These are phyloP conservation scores for Mycena vulgaris DNA, from an alignment of 768 basidiomycete species.

Conservation along the genomic window DNA sequence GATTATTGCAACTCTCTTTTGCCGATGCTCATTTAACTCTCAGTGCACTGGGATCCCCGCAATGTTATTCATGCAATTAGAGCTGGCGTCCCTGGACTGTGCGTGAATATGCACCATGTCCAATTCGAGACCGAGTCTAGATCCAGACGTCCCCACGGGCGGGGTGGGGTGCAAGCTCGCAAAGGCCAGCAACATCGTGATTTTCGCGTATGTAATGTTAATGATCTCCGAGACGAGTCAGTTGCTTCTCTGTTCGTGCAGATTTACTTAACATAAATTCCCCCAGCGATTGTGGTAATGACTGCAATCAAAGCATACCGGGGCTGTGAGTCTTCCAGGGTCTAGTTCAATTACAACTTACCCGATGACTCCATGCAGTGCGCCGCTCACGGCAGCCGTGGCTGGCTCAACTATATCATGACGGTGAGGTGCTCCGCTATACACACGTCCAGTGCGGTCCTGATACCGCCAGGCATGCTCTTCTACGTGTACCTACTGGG, in stretches of 20 bases:
- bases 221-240: conserved; percentile 57
- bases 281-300: conserved; percentile 54
- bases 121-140: background rate
- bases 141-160: conserved; percentile 39
- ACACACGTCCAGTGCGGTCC: background rate
- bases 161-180: conserved; percentile 50
- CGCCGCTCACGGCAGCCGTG: conserved; percentile 51
- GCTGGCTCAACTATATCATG: conserved; percentile 55
- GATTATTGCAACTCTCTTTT: background rate
- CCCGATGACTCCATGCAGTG: conserved; percentile 38
- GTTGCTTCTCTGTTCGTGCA: conserved; percentile 21
- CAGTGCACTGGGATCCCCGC: conserved; percentile 52
- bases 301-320: conserved; percentile 54
- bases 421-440: conserved; percentile 45
- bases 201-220: conserved; percentile 55
- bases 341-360: background rate
- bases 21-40: background rate
- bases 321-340: conserved; percentile 51
- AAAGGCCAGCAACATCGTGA: conserved; percentile 53
- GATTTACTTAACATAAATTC: background rate
- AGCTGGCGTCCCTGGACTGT: conserved; percentile 55
- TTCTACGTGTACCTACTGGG: conserved; percentile 58
- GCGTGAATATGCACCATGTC: conserved; percentile 12
- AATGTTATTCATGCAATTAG: conserved; percentile 49
- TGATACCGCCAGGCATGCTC: conserved; percentile 49